Percentiles rank a stretch among this genome's conserved stretches.
Evolutionary conservation across 208 protist species (phyloP).

Genomic region (Wallacemonas collosoma): DNA sequence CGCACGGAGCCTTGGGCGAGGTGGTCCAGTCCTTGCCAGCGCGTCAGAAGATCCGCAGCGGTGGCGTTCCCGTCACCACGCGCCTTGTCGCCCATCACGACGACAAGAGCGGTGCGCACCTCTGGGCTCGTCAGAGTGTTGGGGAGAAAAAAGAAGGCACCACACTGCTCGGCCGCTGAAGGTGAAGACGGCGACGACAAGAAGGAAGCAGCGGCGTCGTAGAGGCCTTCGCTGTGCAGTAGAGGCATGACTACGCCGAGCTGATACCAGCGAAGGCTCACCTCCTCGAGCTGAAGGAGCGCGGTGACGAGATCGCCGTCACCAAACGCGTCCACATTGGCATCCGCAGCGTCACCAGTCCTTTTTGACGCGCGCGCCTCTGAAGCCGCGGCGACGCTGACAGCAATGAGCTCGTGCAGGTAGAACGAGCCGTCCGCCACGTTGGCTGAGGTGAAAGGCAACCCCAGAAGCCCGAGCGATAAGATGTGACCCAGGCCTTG

Average conservation of each 20-base stretch:
- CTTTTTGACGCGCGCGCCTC: not conserved
- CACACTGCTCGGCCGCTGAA: not conserved
- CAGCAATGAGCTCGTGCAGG: slow-evolving; percentile 46
- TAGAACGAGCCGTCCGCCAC: slow-evolving; percentile 88
- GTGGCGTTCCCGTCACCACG: not conserved
- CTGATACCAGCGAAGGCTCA: slow-evolving; percentile 97
- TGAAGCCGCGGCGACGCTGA: not conserved
- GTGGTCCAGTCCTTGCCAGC: slow-evolving; percentile 17
- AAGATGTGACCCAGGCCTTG: slow-evolving; percentile 82
- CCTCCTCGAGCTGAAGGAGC: slow-evolving; percentile 53
- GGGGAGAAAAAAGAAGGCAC: slow-evolving; percentile 12
- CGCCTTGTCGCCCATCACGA: not conserved
- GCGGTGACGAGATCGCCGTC: not conserved
- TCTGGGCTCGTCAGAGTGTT: not conserved
- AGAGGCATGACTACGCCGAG: slow-evolving; percentile 72
- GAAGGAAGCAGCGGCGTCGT: not conserved
- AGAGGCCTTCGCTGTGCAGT: slow-evolving; percentile 34
- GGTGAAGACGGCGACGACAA: not conserved
- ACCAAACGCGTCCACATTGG: not conserved
- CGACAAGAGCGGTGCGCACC: not conserved
- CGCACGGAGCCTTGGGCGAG: slow-evolving; percentile 37
- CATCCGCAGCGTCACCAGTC: not conserved
- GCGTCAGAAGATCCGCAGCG: not conserved
- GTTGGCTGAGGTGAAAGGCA: slow-evolving; percentile 96
- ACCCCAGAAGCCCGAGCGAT: slow-evolving; percentile 80